These are phyloP conservation scores for Wickerhamiella brachini DNA, from an alignment of 805 yeast species.

Conservation along the genomic window DNA sequence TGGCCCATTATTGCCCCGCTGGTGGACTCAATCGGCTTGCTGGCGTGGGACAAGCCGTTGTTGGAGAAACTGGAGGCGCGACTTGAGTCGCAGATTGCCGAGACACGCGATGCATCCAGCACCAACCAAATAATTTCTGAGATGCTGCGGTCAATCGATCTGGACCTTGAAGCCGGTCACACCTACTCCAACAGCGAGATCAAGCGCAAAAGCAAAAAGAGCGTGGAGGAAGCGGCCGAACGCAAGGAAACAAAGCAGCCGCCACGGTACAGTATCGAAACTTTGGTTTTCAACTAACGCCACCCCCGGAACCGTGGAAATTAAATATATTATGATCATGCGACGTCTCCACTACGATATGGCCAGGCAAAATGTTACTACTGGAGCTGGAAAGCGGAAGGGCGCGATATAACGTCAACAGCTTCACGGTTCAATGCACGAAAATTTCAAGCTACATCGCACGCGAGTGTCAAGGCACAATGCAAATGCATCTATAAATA, in stretches of 20 bases:
- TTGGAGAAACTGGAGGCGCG: conserved; percentile 32
- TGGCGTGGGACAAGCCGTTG: conserved; percentile 45
- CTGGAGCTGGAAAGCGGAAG: too few relatives aligned
- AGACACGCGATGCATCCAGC: conserved; percentile 17
- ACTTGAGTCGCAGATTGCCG: conserved; percentile 36
- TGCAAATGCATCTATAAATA: too few relatives aligned
- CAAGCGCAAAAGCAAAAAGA: conserved; percentile 15
- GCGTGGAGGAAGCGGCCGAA: conserved; percentile 2
- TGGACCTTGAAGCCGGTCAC: conserved; percentile 10
- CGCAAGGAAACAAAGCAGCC: conserved; percentile 7
- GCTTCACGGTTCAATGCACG: too few relatives aligned
- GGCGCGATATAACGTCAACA: too few relatives aligned
- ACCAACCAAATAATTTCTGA: conserved; percentile 19
- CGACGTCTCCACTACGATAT: too few relatives aligned
- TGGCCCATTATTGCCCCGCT: conserved; percentile 50
- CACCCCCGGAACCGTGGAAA: too few relatives aligned
- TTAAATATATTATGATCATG: too few relatives aligned
- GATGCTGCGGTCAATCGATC: conserved; percentile 15
- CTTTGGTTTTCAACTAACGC: conserved; percentile 16
- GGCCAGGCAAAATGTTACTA: too few relatives aligned
- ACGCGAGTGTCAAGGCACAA: too few relatives aligned
- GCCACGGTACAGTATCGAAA: conserved; percentile 24
- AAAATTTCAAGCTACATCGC: too few relatives aligned
- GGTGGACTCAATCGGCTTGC: conserved; percentile 60
- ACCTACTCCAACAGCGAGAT: conserved; percentile 14